A percentile compares a stretch with the other conserved stretches of the same genome.
Evolutionary conservation across 2,329 filamentous ascomycete species (phyloP).

Genomic region (Fragosphaeria purpurea): DNA sequence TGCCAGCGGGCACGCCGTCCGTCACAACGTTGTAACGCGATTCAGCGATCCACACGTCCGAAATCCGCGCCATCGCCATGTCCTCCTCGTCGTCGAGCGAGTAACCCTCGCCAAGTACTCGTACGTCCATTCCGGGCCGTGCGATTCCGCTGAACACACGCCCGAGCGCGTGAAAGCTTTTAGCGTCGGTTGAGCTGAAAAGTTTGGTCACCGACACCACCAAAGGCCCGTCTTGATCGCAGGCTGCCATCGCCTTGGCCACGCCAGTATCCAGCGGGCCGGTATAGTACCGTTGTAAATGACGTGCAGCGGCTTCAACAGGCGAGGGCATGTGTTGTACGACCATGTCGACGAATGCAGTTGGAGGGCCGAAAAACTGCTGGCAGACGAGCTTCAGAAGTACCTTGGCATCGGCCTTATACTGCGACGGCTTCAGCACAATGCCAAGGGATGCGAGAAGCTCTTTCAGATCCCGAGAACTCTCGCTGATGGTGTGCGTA

Average conservation of each 20-base stretch:
- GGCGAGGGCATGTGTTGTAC: constrained; percentile 84
- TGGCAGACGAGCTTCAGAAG: constrained; percentile 83
- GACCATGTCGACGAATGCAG: constrained; percentile 93
- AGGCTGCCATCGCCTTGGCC: constrained; percentile 68
- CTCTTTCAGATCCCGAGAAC: constrained; percentile 69
- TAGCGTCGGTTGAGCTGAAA: constrained; percentile 84
- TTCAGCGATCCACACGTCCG: constrained; percentile 81
- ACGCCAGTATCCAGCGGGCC: constrained; percentile 77
- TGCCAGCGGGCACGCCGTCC: constrained; percentile 86
- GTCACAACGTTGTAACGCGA: constrained; percentile 88
- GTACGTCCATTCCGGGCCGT: constrained; percentile 68
- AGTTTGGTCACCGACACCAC: constrained; percentile 91
- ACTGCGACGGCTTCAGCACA: constrained; percentile 79
- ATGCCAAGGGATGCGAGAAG: constrained; percentile 76
- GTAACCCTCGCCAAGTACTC: constrained; percentile 90
- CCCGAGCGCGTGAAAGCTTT: constrained; percentile 80
- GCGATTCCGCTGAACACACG: constrained; percentile 89
- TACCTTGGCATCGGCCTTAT: constrained; percentile 80
- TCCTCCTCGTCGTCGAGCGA: constrained; percentile 97
- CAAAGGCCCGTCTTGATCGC: constrained; percentile 81
- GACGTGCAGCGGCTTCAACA: constrained; percentile 61
- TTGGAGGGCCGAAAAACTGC: constrained; percentile 87
- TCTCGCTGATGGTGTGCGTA: constrained; percentile 87
- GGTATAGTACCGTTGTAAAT: constrained; percentile 82
- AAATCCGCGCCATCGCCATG: constrained; percentile 79